Evolutionary conservation across 768 basidiomycete genomes (phyloP).

Genomic region (Podaxis sp.): DNA sequence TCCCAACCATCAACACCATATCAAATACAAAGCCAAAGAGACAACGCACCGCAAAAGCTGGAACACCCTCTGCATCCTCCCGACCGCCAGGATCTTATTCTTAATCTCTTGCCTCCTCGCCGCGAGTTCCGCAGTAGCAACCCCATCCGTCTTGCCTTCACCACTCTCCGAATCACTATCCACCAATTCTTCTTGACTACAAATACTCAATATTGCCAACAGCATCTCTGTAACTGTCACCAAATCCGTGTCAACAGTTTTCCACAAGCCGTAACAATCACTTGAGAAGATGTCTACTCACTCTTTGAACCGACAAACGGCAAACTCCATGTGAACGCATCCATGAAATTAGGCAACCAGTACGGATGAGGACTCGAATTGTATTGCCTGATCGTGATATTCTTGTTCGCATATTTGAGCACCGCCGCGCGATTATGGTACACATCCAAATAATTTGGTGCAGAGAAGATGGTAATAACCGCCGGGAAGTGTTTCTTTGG

Average conservation of each 20-base stretch:
- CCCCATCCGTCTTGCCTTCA: constrained; percentile 21
- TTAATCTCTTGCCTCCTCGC: constrained; percentile 75
- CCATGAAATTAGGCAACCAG: constrained; percentile 97
- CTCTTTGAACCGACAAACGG: constrained; percentile 98
- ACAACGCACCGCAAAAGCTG: constrained; percentile 75
- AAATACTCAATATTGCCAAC: constrained; percentile 89
- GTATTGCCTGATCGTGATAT: constrained; percentile 91
- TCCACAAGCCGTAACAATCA: not conserved
- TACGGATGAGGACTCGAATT: constrained; percentile 81
- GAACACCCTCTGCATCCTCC: constrained; percentile 87
- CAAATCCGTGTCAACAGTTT: too few relatives aligned
- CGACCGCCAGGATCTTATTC: constrained; percentile 92
- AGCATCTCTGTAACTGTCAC: constrained; percentile 92
- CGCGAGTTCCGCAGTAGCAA: constrained; percentile 36
- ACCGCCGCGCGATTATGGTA: constrained; percentile 97
- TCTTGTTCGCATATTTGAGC: constrained; percentile 95
- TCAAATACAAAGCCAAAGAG: not conserved
- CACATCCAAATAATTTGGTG: constrained; percentile 94
- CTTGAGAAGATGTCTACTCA: constrained; percentile 32
- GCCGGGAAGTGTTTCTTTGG: constrained; percentile 93
- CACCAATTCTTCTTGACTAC: constrained; percentile 88
- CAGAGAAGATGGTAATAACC: constrained; percentile 97
- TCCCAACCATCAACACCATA: not conserved
- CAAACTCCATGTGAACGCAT: constrained; percentile 96
- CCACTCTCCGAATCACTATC: constrained; percentile 43